phyloP scores from a whole-genome alignment of 306 rosid genomes.

The Fragaria ananassa region DNA sequence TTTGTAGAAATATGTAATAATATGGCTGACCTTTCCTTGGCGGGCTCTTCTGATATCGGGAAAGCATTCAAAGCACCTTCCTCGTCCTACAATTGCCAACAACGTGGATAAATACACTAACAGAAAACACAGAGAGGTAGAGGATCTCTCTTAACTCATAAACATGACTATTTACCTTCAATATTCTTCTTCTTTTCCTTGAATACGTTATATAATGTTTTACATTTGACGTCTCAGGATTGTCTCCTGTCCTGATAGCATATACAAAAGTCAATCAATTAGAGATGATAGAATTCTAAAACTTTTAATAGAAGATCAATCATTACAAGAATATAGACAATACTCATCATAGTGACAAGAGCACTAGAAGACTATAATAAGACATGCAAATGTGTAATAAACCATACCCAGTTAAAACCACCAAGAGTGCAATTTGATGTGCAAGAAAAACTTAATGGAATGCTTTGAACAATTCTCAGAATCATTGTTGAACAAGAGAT shows the following conservation, averaged over 20 bases:
- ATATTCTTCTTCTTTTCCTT: slow-evolving; percentile 30
- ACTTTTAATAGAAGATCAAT: not conserved
- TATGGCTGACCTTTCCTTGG: slow-evolving; percentile 13
- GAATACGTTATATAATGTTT: slow-evolving; percentile 17
- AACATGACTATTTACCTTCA: slow-evolving; percentile 13
- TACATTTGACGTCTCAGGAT: slow-evolving; percentile 11
- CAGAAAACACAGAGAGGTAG: slow-evolving; percentile 16
- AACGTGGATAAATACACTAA: not conserved
- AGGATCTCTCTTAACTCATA: slow-evolving; percentile 36
- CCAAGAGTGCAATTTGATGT: not conserved
- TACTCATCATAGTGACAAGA: not conserved
- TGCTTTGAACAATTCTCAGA: not conserved
- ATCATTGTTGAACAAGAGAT: not conserved
- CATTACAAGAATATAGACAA: not conserved
- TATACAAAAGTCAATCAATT: not conserved
- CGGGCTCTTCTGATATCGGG: not conserved
- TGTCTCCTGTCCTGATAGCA: slow-evolving; percentile 9
- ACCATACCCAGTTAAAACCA: not conserved
- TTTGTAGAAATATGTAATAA: not conserved
- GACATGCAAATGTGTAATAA: not conserved
- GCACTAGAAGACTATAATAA: not conserved
- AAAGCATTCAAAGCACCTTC: not conserved
- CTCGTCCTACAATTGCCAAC: slow-evolving; percentile 10
- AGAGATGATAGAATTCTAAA: not conserved
- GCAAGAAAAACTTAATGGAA: not conserved